Percentiles rank a stretch among this genome's conserved stretches.
phyloP scores from a whole-genome alignment of 345 rosid genomes.

The Bretschneidera sinensis region DNA sequence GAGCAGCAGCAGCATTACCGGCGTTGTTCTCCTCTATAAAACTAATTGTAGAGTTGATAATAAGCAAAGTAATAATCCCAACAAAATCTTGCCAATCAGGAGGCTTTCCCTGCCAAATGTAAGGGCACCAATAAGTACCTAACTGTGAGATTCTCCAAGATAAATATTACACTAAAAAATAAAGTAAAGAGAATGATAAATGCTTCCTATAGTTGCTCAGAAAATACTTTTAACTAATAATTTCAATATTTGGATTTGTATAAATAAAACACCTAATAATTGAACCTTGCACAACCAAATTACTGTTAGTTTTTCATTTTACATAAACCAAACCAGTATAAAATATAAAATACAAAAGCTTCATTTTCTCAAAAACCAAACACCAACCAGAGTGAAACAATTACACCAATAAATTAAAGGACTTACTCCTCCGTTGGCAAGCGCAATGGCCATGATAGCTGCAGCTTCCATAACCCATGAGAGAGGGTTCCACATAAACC shows the following conservation, averaged over 20 bases:
- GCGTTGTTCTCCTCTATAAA: constrained; percentile 68
- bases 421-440: constrained; percentile 68
- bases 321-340: background rate
- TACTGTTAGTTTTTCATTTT: no score
- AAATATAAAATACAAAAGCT: background rate
- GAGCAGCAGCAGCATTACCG: constrained; percentile 70
- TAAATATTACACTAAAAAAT: background rate
- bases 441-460: constrained; percentile 71
- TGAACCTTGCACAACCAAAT: no score
- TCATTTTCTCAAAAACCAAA: no score
- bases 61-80: constrained; percentile 47
- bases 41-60: constrained; percentile 62
- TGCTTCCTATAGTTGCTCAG: background rate
- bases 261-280: no score
- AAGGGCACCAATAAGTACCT: background rate
- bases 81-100: constrained; percentile 75
- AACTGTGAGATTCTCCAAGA: background rate
- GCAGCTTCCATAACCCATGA: constrained; percentile 85
- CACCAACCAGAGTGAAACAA: no score
- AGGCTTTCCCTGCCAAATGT: constrained; percentile 42
- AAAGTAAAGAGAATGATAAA: background rate
- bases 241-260: background rate
- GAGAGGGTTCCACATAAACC: constrained; percentile 75
- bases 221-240: background rate
- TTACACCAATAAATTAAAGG: no score